A percentile compares a stretch with the other conserved stretches of the same genome.
Evolutionary conservation across 2,329 filamentous ascomycete genomes (phyloP).

Genomic region (Aspergillus versicolor): DNA sequence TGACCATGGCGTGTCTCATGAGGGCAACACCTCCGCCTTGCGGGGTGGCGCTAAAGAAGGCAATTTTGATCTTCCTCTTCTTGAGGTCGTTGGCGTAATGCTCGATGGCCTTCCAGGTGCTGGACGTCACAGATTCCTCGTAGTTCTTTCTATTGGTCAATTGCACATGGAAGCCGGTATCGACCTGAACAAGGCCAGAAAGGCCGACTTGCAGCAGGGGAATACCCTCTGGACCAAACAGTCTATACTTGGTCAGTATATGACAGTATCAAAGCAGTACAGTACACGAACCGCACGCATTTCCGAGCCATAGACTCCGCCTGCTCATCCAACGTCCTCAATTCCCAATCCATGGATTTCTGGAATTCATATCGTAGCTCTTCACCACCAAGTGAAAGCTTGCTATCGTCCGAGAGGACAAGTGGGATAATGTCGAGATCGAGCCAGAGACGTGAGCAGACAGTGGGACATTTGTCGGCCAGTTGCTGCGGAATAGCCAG

Average conservation of each 20-base stretch:
- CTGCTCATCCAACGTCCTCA: slow-evolving; percentile 71
- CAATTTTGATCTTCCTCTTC: slow-evolving; percentile 64
- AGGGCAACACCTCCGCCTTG: slow-evolving; percentile 80
- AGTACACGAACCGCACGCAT: slow-evolving; percentile 61
- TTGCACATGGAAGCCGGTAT: slow-evolving; percentile 63
- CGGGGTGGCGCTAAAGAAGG: slow-evolving; percentile 77
- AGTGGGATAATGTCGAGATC: slow-evolving; percentile 75
- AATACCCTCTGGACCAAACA: slow-evolving; percentile 70
- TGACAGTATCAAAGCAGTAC: background rate
- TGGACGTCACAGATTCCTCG: slow-evolving; percentile 57
- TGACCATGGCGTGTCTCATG: slow-evolving; percentile 76
- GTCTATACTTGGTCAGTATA: slow-evolving; percentile 42
- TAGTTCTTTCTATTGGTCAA: slow-evolving; percentile 61
- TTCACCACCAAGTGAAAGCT: slow-evolving; percentile 12
- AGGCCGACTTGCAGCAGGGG: slow-evolving; percentile 67
- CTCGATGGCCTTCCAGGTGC: slow-evolving; percentile 66
- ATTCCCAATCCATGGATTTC: slow-evolving; percentile 44
- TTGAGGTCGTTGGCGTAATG: slow-evolving; percentile 65
- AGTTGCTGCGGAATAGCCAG: slow-evolving; percentile 65
- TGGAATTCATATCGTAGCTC: slow-evolving; percentile 26
- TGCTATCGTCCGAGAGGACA: slow-evolving; percentile 50
- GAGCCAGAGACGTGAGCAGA: slow-evolving; percentile 71
- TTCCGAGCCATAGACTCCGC: slow-evolving; percentile 79
- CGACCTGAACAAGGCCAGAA: slow-evolving; percentile 68
- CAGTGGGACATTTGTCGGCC: slow-evolving; percentile 59